Base-by-base conservation (phyloP, 2,329 filamentous ascomycete genomes). In the Plectosphaerella cucumerina region DNA sequence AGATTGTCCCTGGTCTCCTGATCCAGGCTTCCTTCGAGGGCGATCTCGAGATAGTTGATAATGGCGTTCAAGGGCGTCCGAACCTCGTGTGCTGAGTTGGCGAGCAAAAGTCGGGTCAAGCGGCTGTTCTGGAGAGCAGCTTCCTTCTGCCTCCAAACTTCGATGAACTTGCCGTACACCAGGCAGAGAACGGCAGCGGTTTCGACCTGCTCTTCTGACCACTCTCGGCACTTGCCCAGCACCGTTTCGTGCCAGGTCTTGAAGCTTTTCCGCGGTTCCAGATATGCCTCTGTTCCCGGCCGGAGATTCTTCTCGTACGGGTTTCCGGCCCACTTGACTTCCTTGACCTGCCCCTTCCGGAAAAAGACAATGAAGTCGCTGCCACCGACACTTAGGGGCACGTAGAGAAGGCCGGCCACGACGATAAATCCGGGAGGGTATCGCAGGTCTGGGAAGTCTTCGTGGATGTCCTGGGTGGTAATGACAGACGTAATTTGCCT, bases 21-120 rank as follows among this genome's bases (percentile, higher is more conserved):
- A 56, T 96, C 91, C 3, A 96, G 72, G 0, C 76, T 72, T 0
- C 90, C 90, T 68, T 96, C 91, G 1, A 96, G 71, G 0, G 91
- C 91, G 56, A 96, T 96, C 59, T 96, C 91, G 1, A 96, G 78
- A 58, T 95, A 96, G 60, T 96, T 96, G 68, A 96, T 95, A 61
- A 96, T 96, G 15, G 91, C 91, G 61, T 96, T 96, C 2, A 96
- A 71, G 0, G 91, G 91, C 0, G 91, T 96, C 47, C 92, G 85
- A 9, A 96, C 90, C 71, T 96, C 91, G 57, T 96, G 92, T 0
- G 91, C 91, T 0, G 90, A 95, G 57, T 96, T 96, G 5, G 90
- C 89, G 20, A 96, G 74, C 2, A 96, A 70, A 4, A 96, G 69
- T 44, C 83, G 78, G 0, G 90, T 96, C 2, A 96, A 74, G 53